Conservation (phyloP, 2,329 filamentous ascomycete species). For the Nothophaeocryptopus gaeumannii region DNA sequence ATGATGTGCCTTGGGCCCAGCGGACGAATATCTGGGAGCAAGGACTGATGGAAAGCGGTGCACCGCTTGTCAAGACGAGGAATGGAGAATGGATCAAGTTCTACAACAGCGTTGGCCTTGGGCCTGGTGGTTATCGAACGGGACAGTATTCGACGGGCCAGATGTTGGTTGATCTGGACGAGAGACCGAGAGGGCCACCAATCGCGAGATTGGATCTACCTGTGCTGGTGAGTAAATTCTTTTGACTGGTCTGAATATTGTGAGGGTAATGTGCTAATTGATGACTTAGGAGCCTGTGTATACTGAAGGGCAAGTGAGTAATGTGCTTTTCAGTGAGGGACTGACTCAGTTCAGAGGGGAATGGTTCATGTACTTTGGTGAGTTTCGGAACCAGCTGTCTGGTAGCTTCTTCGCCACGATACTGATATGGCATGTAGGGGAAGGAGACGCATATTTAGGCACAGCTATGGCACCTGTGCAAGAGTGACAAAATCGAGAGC, state of each 20-base stretch:
- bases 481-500: constrained; percentile 1
- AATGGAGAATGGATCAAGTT: constrained; percentile 36
- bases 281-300: constrained; percentile 18
- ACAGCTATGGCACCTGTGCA: constrained; percentile 20
- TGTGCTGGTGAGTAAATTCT: too few relatives aligned
- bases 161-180: constrained; percentile 34
- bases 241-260: too few relatives aligned
- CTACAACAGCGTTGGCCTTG: constrained; percentile 33
- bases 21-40: constrained; percentile 32
- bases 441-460: constrained; percentile 25
- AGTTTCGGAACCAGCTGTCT: not conserved
- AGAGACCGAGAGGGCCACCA: too few relatives aligned
- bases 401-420: too few relatives aligned
- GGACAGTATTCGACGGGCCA: constrained; percentile 35
- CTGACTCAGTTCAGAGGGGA: constrained; percentile 35
- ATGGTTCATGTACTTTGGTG: constrained; percentile 36
- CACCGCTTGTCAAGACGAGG: constrained; percentile 35
- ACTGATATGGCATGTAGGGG: constrained; percentile 23
- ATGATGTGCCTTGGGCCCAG: too few relatives aligned
- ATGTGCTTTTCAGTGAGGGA: constrained; percentile 36
- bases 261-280: too few relatives aligned
- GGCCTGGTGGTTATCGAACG: constrained; percentile 28
- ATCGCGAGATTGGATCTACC: too few relatives aligned
- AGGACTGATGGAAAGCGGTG: constrained; percentile 34
- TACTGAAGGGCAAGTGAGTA: constrained; percentile 34